These are phyloP conservation scores for Pythium apleroticum DNA, from an alignment of 352 stramenopile species.

Conservation along the genomic window DNA sequence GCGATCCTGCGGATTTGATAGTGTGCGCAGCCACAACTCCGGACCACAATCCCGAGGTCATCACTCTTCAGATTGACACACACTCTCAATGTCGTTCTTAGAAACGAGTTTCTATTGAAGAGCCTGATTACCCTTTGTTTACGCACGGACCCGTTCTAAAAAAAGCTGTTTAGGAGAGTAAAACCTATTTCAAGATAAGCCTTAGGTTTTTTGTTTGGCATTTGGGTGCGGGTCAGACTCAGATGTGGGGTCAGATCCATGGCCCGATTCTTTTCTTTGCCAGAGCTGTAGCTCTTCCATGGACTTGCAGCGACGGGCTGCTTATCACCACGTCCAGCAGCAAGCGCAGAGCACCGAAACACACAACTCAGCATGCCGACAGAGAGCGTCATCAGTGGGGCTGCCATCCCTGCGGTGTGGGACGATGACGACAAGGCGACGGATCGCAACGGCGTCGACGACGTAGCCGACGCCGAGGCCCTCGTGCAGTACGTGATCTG, in stretches of 20 bases:
- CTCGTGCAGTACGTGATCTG: constrained; percentile 73
- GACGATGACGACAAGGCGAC: constrained; percentile 3
- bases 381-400: not conserved
- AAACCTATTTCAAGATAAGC: not conserved
- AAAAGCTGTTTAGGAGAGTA: not conserved
- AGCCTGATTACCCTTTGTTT: not conserved
- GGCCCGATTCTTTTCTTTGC: constrained; percentile 9
- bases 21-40: too few relatives aligned
- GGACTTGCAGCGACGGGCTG: constrained; percentile 1
- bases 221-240: constrained; percentile 12
- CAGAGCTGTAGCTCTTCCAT: constrained; percentile 5
- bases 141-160: not conserved
- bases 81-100: not conserved
- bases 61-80: not conserved
- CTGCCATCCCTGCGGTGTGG: not conserved
- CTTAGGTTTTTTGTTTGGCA: not conserved
- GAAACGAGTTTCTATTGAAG: not conserved
- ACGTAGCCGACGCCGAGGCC: constrained; percentile 39
- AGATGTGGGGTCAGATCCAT: constrained; percentile 10
- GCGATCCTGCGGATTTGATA: not conserved
- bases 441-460: constrained; percentile 12
- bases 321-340: not conserved
- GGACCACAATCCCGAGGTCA: not conserved
- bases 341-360: not conserved
- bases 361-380: not conserved